Evolutionary conservation across 2,329 filamentous ascomycete genomes (phyloP), one percentile per base, ranked within the genome.

Genomic region (Cytospora paraplurivora): DNA sequence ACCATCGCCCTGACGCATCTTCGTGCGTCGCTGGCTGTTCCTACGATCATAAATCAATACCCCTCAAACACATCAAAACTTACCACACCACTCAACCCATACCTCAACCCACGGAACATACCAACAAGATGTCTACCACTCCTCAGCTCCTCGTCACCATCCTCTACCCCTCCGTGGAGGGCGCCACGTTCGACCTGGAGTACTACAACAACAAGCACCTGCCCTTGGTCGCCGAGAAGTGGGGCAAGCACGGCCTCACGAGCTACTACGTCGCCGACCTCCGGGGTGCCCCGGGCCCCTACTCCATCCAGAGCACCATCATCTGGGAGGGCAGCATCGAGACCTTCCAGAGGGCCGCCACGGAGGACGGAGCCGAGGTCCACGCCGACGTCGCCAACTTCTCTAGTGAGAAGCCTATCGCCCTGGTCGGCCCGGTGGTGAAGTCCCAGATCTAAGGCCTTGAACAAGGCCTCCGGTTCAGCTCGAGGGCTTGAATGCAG

Each of bases 191-290:
- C 73, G 71, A 83, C 72, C 72, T 81, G 67, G 74, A 80, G 38
- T 83, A 83, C 75, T 84, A 82, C 69, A 69, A 81, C 44, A 61
- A 68, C 3, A 76, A 66, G 21, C 81, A 83, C 73, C 79, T 83
- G 76, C 75, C 77, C 1, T 71, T 83, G 3, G 77, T 77, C 17
- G 64, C 70, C 34, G 72, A 75, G 55, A 65, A 68, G 33, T 82
- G 80, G 79, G 66, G 60, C 0, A 64, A 69, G 1, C 68, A 72
- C 56, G 81, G 81, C 49, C 70, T 83, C 4, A 74, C 74, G 70
- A 70, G 69, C 56, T 70, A 76, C 49, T 68, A 69, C 27, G 61
- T 73, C 2, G 73, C 70, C 62, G 69, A 70, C 66, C 65, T 67
- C 56, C 47, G 65, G 11, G 69, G 67, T 4, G 58, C 69, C 4